Evolutionary conservation across 2,329 filamentous ascomycete species (phyloP).

Genomic region (Arachnopeziza araneosa): DNA sequence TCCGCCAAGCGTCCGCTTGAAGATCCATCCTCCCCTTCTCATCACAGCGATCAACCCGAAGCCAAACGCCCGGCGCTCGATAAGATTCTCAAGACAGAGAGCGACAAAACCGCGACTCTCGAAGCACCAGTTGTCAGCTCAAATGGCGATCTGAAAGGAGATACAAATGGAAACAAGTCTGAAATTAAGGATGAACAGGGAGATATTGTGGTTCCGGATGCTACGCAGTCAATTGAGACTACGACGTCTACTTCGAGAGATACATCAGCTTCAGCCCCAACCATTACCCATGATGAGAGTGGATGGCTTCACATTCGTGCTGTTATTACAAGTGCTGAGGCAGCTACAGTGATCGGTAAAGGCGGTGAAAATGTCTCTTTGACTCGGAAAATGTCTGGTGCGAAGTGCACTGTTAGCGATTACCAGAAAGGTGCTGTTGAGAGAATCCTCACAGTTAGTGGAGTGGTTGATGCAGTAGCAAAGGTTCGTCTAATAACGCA

Average conservation of each 20-base stretch:
- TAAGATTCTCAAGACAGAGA: conserved; percentile 69
- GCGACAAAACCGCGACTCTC: conserved; percentile 33
- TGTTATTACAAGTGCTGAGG: conserved; percentile 95
- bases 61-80: conserved; percentile 95
- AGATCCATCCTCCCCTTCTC: conserved; percentile 91
- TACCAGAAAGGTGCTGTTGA: conserved; percentile 96
- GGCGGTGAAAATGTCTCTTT: conserved; percentile 97
- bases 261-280: conserved; percentile 32
- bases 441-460: conserved; percentile 95
- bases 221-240: conserved; percentile 48
- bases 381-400: conserved; percentile 89
- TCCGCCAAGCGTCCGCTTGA: conserved; percentile 89
- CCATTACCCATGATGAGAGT: conserved; percentile 75
- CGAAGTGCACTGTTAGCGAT: conserved; percentile 98
- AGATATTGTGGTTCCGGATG: conserved; percentile 64
- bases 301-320: conserved; percentile 96
- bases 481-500: conserved; percentile 58
- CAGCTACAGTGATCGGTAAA: conserved; percentile 96
- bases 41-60: conserved; percentile 87
- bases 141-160: conserved; percentile 35
- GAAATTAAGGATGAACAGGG: conserved; percentile 54
- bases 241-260: conserved; percentile 36
- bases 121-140: conserved; percentile 40
- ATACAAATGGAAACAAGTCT: conserved; percentile 43
- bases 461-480: conserved; percentile 90